Evolutionary conservation across 768 basidiomycete species (phyloP), one percentile per base, ranked within the genome.

Genomic region (Suillus subluteus): DNA sequence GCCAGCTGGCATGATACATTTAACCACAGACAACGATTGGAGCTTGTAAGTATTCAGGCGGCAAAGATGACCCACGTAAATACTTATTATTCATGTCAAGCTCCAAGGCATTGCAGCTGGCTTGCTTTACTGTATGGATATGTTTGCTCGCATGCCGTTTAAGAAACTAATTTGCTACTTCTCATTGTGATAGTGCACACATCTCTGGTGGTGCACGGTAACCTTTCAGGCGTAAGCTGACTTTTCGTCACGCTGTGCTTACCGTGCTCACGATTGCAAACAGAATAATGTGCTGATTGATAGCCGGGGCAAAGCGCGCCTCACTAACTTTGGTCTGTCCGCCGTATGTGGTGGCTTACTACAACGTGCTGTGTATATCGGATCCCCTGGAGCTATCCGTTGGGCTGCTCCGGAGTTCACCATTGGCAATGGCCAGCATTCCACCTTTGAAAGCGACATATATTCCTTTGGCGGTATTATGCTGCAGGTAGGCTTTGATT

Each of bases 331-430:
- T 62, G 79, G 79, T 30, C 68, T 80, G 8, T 73, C 78, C 0
- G 70, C 52, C 26, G 30, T 18, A 11, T 54, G 30, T 30, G 52
- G 30, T 18, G 52, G 52, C 30, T 54, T 48, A 2, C 11, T 11
- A 6, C 26, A 32, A 32, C 0, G 26, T 32, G 52, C 30, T 5
- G 4, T 1, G 4, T 54, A 54, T 18, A 15, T 32, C 0, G 52
- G 52, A 54, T 7, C 13, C 26, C 52, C 26, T 18, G 84, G 83
- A 11, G 80, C 83, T n/a, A 74, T 85, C 23, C 79, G 84, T 2
- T 86, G 84, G 83, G 81, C 84, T 12, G 85, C 85, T 37, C 75
- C 83, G 0, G 73, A 80, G 38, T 69, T 86, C 0, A 78, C 82
- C 65, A 16, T 16, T 54, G 52, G 52, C 16, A 16, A 1, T 30